Conservation (phyloP, 768 basidiomycete species). For the Daedalea quercina region DNA sequence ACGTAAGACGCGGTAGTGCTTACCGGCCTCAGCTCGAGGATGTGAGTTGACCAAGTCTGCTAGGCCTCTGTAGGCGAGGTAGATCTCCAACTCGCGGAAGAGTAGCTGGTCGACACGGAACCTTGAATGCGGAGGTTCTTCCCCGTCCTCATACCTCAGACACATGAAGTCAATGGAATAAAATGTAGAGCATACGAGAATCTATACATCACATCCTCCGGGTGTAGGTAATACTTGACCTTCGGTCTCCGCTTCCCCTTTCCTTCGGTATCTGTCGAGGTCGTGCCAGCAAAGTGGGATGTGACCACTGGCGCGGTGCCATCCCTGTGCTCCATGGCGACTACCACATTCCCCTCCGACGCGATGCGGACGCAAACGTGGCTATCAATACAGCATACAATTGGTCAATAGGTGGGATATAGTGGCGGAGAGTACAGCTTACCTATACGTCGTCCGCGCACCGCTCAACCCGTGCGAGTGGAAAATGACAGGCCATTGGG, state of each 20-base stretch:
- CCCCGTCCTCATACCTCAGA: slow-evolving; percentile 23
- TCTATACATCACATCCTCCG: slow-evolving; percentile 48
- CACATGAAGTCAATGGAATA: not conserved
- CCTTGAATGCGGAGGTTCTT: slow-evolving; percentile 25
- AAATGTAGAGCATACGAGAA: not conserved
- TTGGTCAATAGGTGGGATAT: not conserved
- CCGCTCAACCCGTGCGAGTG: slow-evolving; percentile 86
- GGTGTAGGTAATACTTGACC: slow-evolving; percentile 44
- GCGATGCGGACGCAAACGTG: slow-evolving; percentile 71
- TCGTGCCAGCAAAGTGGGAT: slow-evolving; percentile 25
- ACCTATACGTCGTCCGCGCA: slow-evolving; percentile 65
- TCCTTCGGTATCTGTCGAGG: not conserved
- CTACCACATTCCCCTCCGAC: slow-evolving; percentile 71
- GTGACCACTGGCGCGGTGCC: slow-evolving; percentile 57
- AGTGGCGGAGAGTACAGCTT: not conserved
- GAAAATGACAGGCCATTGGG: slow-evolving; percentile 70
- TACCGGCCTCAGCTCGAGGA: slow-evolving; percentile 17
- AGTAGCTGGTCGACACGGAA: slow-evolving; percentile 66
- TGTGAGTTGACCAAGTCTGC: slow-evolving; percentile 36
- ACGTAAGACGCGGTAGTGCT: too few relatives aligned
- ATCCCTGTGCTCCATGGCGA: slow-evolving; percentile 81
- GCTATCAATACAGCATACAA: slow-evolving; percentile 24
- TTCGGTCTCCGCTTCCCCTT: slow-evolving; percentile 21
- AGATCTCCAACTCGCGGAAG: slow-evolving; percentile 64
- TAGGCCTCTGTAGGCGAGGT: slow-evolving; percentile 56